Evolutionary conservation across 768 basidiomycete species (phyloP), one percentile per base, ranked within the genome.

Genomic region (Amanita exitialis): DNA sequence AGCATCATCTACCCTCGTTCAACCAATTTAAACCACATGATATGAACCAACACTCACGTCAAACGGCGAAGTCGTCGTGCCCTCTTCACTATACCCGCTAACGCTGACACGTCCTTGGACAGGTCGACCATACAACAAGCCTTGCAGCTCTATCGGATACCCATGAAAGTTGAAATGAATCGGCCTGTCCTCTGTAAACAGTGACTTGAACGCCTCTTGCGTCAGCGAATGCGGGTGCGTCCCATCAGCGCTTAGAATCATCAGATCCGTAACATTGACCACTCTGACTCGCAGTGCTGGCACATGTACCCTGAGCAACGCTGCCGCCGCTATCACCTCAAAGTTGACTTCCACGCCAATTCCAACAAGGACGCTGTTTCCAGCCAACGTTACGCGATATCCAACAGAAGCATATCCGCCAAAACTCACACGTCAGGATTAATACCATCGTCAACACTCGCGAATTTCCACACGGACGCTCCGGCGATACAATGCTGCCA

Each of bases 261-360:
- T 85, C 41, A 94, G 72, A 59, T 95, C 91, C 1, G 89, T 88
- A 53, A 95, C 83, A 57, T 95, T 94, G 52, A 94, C 81, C 51
- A 94, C 86, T 16, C 89, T 81, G 6, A 90, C 82, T 34, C 92
- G 83, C 23, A 96, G 75, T 7, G 75, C 74, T 2, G 87, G 82
- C n/a, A 72, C 71, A 20, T 77, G 66, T 59, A 80, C 78, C 58
- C 84, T 82, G 21, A 94, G 77, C 18, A 93, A 74, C 2, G 82
- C 80, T 0, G 89, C 86, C 0, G 92, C 91, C 2, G 88, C 85
- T 59, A 95, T 82, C 50, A 91, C 83, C 62, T 96, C 92, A 57
- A 90, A 85, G 0, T 89, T 94, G 20, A 90, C 76, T 64, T 93
- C 92, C 23, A 88, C 83, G 54, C 92, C 91, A 58, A 90, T 83